Conservation (phyloP, 306 rosid species). For the Quercus variabilis region DNA sequence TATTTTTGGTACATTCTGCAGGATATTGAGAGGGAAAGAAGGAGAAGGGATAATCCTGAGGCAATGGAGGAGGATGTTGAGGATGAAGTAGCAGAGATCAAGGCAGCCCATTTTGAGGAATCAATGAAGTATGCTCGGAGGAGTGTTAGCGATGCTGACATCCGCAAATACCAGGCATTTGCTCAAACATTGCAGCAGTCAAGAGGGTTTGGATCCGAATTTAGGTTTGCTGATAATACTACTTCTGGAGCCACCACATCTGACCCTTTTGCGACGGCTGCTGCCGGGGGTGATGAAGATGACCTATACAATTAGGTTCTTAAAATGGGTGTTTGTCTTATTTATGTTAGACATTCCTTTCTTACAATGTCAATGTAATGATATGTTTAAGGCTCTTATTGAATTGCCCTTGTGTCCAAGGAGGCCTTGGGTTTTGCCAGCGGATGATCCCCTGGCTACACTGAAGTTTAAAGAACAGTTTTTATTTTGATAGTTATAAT, state of each 20-base stretch:
- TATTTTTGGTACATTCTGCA: constrained; percentile 18
- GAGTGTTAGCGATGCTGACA: constrained; percentile 96
- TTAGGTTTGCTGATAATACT: constrained; percentile 66
- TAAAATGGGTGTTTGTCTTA: constrained; percentile 1
- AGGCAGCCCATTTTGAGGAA: constrained; percentile 94
- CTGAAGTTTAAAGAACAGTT: neutral
- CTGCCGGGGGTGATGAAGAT: constrained; percentile 88
- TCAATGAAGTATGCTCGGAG: constrained; percentile 97
- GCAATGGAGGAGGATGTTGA: constrained; percentile 96
- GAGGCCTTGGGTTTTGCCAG: constrained; percentile 16
- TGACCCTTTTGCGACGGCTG: constrained; percentile 72
- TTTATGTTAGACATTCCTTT: constrained; percentile 21
- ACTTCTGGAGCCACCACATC: constrained; percentile 37
- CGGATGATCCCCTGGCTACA: neutral
- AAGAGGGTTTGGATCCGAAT: constrained; percentile 88
- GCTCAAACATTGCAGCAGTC: constrained; percentile 99
- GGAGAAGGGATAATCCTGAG: constrained; percentile 81
- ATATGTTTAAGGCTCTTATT: constrained; percentile 14
- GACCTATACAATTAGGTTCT: constrained; percentile 81
- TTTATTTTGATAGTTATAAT: neutral
- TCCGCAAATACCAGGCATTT: constrained; percentile 95
- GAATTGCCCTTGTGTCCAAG: constrained; percentile 23
- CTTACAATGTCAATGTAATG: neutral
- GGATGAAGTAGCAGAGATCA: constrained; percentile 86
- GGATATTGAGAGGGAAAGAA: constrained; percentile 93